Evolutionary conservation across 2,329 filamentous ascomycete genomes (phyloP).

Genomic region (Aspergillus sp.): DNA sequence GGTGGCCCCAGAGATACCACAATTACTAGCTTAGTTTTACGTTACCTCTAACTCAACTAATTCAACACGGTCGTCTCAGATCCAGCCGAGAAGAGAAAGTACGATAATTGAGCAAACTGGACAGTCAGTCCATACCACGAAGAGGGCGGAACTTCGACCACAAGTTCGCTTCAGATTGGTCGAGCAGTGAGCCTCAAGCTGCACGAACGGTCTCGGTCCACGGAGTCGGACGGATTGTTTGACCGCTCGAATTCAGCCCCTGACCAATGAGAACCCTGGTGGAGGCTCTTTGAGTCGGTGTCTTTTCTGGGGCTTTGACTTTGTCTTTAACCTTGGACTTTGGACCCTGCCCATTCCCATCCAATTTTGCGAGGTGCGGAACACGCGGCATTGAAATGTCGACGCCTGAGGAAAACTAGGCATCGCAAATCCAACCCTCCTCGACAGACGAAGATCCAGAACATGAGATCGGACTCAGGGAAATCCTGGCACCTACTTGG

Average conservation of each 20-base stretch:
- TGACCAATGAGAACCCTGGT: constrained; percentile 2
- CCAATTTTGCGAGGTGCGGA: not conserved
- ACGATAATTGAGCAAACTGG: not conserved
- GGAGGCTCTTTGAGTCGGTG: constrained; percentile 5
- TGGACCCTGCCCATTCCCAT: not conserved
- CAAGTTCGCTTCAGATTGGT: not conserved
- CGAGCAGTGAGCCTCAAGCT: not conserved
- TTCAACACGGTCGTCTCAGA: not conserved
- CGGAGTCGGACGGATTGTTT: not conserved
- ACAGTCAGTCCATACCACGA: not conserved
- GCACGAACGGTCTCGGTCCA: not conserved
- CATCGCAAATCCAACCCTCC: not conserved
- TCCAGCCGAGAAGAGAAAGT: not conserved
- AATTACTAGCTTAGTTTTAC: not conserved
- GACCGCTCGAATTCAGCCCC: constrained; percentile 5
- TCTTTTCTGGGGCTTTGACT: not conserved
- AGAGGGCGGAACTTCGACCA: not conserved
- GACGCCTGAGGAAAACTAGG: not conserved
- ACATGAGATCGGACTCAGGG: not conserved
- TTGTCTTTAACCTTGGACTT: not conserved
- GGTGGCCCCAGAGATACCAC: too few species aligned
- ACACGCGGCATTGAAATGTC: not conserved
- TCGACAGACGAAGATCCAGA: not conserved
- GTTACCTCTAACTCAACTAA: not conserved
- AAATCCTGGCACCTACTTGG: not conserved